Evolutionary conservation across 192 early-diverging fungal genomes (phyloP), one percentile per base, ranked within the genome.

Genomic region (Spizellomyces punctatus): DNA sequence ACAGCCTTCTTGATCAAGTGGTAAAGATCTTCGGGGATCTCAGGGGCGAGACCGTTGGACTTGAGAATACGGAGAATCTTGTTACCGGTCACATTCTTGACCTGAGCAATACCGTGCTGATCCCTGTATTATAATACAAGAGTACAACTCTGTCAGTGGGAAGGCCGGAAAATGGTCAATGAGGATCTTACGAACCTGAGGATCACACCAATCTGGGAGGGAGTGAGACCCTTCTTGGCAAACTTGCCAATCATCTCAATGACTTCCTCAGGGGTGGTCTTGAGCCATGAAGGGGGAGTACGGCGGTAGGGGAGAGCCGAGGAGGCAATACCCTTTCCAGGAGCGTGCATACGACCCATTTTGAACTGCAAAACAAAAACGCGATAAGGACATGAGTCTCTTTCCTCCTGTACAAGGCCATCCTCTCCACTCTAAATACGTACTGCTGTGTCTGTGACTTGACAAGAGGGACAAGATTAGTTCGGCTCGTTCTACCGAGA

Each of bases 1-100:
- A 99, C 95, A 73, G 97, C 96, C 93, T 98, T 98, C 93, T 97
- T 99, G 89, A 98, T 98, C 75, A 99, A 84, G 85, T 94, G 93
- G 91, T 97, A 97, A 64, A 99, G 89, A 87, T 99, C 96, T 88
- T 99, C 97, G 74, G 96, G 96, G 79, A 98, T 91, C 79, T 94
- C 91, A 67, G 96, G 96, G 73, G 90, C 93, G 61, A 96, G 85
- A 75, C 95, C 95, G 86, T 95, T 96, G 84, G 92, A 89, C 87
- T 95, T 96, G 74, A 99, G 89, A 84, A 99, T 98, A 88, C 97
- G 95, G 76, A 98, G 91, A 70, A 99, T 89, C 93, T 99, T 98
- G 94, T 96, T 99, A 81, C 96, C 95, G 78, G 97, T 99, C 78
- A 99, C 92, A 83, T 85, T 86, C 77, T 89, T 89, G 82, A 99